Percentiles rank a stretch among this genome's conserved stretches.
These are phyloP conservation scores for Evansstolkia leycettana DNA, from an alignment of 495 filamentous ascomycete species.

Conservation along the genomic window DNA sequence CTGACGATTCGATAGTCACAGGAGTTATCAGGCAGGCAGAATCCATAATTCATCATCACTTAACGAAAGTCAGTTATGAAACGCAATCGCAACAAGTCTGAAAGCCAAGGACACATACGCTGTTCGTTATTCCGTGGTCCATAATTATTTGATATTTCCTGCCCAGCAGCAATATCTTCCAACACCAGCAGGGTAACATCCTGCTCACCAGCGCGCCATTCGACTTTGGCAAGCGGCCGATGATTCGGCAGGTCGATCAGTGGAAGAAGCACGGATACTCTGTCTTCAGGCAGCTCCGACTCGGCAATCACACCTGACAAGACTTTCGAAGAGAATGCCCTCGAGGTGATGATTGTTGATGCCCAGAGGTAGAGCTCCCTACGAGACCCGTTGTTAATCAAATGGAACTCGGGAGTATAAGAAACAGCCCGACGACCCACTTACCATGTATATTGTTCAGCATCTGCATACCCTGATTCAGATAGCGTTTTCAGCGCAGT, in stretches of 20 bases:
- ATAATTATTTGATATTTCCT: constrained; percentile 58
- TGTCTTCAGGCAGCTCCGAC: constrained; percentile 20
- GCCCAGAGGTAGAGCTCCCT: constrained; percentile 58
- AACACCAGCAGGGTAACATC: constrained; percentile 36
- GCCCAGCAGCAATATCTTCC: constrained; percentile 31
- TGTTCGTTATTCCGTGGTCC: constrained; percentile 56
- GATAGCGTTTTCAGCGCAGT: constrained; percentile 22
- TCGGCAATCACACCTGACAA: constrained; percentile 25
- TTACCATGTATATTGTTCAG: constrained; percentile 32
- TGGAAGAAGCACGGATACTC: constrained; percentile 44
- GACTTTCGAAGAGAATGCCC: constrained; percentile 38
- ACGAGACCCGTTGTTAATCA: constrained; percentile 1
- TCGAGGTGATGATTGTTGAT: constrained; percentile 47
- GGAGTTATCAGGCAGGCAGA: constrained; percentile 45
- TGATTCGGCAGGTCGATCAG: constrained; percentile 53
- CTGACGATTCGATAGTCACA: constrained; percentile 40
- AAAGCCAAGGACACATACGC: constrained; percentile 22
- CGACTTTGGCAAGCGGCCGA: constrained; percentile 40
- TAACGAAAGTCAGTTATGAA: constrained; percentile 3
- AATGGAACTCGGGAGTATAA: too few relatives aligned
- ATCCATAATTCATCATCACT: constrained; percentile 61
- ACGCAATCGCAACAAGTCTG: not conserved
- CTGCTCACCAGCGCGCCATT: constrained; percentile 42
- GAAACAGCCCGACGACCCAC: constrained; percentile 9
- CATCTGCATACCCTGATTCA: constrained; percentile 17